Conservation (phyloP, 2,329 filamentous ascomycete genomes). For the Mycosphaerella sp. region DNA sequence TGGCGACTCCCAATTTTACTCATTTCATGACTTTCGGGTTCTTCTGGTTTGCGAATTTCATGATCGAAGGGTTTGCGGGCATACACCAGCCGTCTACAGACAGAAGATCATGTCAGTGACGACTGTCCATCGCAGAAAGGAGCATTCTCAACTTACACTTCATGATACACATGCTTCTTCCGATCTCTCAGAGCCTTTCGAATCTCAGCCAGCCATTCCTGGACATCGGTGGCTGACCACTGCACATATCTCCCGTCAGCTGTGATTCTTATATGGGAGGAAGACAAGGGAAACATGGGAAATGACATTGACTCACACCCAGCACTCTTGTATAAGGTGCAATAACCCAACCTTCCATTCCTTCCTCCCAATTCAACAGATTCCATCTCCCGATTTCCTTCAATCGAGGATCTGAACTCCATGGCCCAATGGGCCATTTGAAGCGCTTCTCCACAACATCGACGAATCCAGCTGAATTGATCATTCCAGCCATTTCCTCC, state of each 20-base stretch:
- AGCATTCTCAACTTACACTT: constrained; percentile 30
- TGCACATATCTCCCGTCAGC: constrained; percentile 7
- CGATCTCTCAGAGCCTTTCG: constrained; percentile 31
- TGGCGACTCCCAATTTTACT: neutral
- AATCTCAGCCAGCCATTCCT: constrained; percentile 33
- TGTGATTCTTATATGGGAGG: neutral
- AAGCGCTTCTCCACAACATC: constrained; percentile 40
- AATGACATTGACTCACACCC: constrained; percentile 22
- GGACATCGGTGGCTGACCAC: constrained; percentile 35
- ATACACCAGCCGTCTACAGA: constrained; percentile 18
- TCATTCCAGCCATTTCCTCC: constrained; percentile 26
- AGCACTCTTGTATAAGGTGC: constrained; percentile 37
- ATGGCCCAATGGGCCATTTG: constrained; percentile 41
- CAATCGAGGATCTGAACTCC: constrained; percentile 35
- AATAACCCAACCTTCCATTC: constrained; percentile 39
- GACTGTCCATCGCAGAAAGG: neutral
- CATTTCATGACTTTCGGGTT: neutral
- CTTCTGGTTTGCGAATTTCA: neutral
- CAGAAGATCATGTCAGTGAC: neutral
- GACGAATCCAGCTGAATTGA: constrained; percentile 40
- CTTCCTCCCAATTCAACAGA: constrained; percentile 38
- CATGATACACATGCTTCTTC: constrained; percentile 36
- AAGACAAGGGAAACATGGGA: neutral
- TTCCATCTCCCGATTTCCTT: constrained; percentile 38
- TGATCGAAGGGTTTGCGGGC: constrained; percentile 18